Percentiles rank a stretch among this genome's conserved stretches.
Conservation (phyloP, 2,329 filamentous ascomycete species). For the Colletotrichum sp. region DNA sequence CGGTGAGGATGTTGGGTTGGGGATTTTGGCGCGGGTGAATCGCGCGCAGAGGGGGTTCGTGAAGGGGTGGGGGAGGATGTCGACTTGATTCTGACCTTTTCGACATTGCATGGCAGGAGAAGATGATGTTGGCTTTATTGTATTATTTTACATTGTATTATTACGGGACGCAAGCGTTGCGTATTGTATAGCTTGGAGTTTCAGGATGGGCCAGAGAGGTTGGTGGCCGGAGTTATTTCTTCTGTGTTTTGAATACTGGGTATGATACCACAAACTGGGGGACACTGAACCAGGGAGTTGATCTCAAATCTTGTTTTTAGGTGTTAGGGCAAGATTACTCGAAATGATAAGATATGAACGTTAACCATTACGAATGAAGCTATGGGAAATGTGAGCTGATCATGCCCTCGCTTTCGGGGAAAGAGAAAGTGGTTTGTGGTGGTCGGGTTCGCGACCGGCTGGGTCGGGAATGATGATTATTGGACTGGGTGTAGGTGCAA, state of each 20-base stretch:
- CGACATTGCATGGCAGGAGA: not conserved
- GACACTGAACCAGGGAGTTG: not conserved
- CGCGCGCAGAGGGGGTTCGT: slow-evolving; percentile 18
- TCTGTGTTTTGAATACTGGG: not conserved
- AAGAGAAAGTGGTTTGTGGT: fast-evolving
- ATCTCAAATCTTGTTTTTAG: not conserved
- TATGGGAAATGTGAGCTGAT: not conserved
- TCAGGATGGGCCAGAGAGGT: not conserved
- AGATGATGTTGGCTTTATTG: not conserved
- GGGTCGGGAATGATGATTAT: fast-evolving
- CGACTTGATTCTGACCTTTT: not conserved
- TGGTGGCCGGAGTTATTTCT: not conserved
- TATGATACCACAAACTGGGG: slow-evolving; percentile 16
- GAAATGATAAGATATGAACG: not conserved
- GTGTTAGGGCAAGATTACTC: not conserved
- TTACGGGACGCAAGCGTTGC: not conserved
- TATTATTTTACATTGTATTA: not conserved
- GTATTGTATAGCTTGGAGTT: slow-evolving; percentile 7
- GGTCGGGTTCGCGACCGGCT: not conserved
- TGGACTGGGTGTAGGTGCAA: too few species aligned
- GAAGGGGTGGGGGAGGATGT: slow-evolving; percentile 5
- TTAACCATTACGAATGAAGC: not conserved
- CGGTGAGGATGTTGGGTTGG: slow-evolving; percentile 22
- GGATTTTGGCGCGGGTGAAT: slow-evolving; percentile 20
- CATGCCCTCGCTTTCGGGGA: not conserved